Evolutionary conservation across 805 yeast genomes (phyloP).

Genomic region (Kazachstania kunashirensis): DNA sequence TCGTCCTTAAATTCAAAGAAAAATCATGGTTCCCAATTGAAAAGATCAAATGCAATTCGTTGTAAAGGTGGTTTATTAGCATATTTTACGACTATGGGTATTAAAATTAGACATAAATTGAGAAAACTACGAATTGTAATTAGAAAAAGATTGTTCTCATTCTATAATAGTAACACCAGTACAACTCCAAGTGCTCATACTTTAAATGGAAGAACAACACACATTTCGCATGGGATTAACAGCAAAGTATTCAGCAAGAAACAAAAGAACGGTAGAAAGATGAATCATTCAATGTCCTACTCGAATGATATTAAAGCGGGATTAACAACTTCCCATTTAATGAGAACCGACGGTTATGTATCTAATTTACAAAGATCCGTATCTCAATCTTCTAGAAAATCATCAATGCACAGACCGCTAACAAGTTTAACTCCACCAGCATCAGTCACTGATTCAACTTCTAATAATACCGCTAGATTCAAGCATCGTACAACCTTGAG

Average conservation of each 20-base stretch:
- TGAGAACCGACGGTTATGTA: conserved; percentile 24
- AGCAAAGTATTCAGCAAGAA: not conserved
- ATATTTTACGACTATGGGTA: conserved; percentile 23
- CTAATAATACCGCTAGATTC: not conserved
- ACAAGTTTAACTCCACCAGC: not conserved
- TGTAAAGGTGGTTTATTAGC: conserved; percentile 33
- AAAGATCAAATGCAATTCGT: conserved; percentile 29
- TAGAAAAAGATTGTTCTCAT: conserved; percentile 17
- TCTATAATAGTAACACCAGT: conserved; percentile 3
- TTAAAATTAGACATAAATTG: conserved; percentile 17
- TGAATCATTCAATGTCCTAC: conserved; percentile 8
- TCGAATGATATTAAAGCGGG: conserved; percentile 11
- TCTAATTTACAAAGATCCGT: conserved; percentile 24
- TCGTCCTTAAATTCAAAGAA: conserved; percentile 1
- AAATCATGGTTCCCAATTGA: conserved; percentile 6
- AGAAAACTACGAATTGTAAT: conserved; percentile 24
- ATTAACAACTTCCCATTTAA: conserved; percentile 21
- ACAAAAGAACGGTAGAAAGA: conserved; percentile 5
- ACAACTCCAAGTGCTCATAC: not conserved
- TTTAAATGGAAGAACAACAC: not conserved
- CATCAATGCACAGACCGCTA: not conserved
- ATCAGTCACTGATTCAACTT: not conserved
- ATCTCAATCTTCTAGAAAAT: conserved; percentile 8
- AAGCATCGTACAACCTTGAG: conserved; percentile 16
- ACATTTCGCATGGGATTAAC: not conserved